Evolutionary conservation across 1,139 yeast species (phyloP).

Genomic region (Yamadazyma dushanensis): DNA sequence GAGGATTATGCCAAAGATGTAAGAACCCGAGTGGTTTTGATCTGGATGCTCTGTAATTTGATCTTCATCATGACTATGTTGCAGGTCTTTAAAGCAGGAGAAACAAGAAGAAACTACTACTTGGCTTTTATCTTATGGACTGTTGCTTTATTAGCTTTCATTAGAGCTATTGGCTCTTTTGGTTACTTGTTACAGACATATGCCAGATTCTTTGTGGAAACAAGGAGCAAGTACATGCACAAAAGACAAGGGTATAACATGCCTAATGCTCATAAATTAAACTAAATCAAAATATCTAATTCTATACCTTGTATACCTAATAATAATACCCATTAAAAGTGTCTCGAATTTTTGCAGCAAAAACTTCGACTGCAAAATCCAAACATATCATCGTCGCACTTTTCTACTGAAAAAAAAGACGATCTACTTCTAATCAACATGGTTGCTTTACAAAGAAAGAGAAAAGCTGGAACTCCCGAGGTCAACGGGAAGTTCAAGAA

Average conservation of each 20-base stretch:
- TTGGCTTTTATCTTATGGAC: slow-evolving; percentile 86
- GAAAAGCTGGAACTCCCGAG: slow-evolving; percentile 22
- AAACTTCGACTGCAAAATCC: no score
- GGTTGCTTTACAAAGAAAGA: slow-evolving; percentile 49
- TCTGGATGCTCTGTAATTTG: slow-evolving; percentile 84
- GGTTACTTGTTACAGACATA: slow-evolving; percentile 54
- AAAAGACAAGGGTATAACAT: slow-evolving; percentile 40
- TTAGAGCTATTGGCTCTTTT: slow-evolving; percentile 78
- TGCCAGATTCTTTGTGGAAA: slow-evolving; percentile 43
- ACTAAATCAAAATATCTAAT: slow-evolving; percentile 15
- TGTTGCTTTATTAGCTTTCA: slow-evolving; percentile 76
- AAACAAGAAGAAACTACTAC: slow-evolving; percentile 62
- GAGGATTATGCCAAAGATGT: slow-evolving; percentile 95
- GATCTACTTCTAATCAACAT: slow-evolving; percentile 19
- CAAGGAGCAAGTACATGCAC: slow-evolving; percentile 44
- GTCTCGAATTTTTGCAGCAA: no score
- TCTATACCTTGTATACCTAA: background rate
- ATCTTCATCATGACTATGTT: slow-evolving; percentile 82
- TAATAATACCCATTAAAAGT: slow-evolving; percentile 1
- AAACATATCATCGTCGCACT: slow-evolving; percentile 1
- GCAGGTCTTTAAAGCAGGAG: slow-evolving; percentile 71
- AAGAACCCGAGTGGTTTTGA: slow-evolving; percentile 88
- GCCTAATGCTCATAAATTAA: slow-evolving; percentile 36
- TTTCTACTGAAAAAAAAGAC: slow-evolving; percentile 1
- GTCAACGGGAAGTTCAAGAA: slow-evolving; percentile 22